A percentile compares a stretch with the other conserved stretches of the same genome.
Conservation (phyloP, 257 asterid genomes). For the Solanum etuberosum region DNA sequence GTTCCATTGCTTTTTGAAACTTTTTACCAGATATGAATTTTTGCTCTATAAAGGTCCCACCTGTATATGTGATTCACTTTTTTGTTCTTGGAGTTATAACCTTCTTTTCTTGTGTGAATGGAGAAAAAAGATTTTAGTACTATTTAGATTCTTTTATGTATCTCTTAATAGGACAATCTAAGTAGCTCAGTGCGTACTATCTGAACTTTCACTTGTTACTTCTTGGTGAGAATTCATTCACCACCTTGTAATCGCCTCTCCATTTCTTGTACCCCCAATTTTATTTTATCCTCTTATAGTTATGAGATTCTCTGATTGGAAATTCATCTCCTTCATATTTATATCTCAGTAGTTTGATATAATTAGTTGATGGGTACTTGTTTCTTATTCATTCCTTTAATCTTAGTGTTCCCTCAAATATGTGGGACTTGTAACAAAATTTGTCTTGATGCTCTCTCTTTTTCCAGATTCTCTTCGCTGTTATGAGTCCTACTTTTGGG, state of each 20-base stretch:
- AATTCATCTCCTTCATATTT: not conserved
- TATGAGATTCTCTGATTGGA: not conserved
- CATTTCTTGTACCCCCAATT: not conserved
- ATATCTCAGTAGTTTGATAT: not conserved
- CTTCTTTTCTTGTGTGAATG: not conserved
- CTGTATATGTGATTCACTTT: not conserved
- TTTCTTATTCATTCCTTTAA: not conserved
- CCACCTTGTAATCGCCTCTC: not conserved
- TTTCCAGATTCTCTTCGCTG: slow-evolving; percentile 17
- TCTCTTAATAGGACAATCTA: not conserved
- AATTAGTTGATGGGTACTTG: not conserved
- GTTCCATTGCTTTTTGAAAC: not conserved
- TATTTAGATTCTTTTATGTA: not conserved
- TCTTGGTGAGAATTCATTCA: not conserved
- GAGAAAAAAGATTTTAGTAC: not conserved
- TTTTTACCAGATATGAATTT: not conserved
- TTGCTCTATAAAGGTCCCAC: not conserved
- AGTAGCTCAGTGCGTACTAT: too few relatives aligned
- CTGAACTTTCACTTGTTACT: not conserved
- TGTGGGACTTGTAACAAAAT: not conserved
- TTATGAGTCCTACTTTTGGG: not conserved
- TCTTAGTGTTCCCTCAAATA: slow-evolving; percentile 11
- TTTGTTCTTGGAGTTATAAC: not conserved
- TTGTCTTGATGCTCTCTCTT: slow-evolving; percentile 8
- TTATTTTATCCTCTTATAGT: not conserved